Percentiles rank a stretch among this genome's conserved stretches.
phyloP scores from a whole-genome alignment of 2,329 filamentous ascomycete species.

The Elsinoe australis region DNA sequence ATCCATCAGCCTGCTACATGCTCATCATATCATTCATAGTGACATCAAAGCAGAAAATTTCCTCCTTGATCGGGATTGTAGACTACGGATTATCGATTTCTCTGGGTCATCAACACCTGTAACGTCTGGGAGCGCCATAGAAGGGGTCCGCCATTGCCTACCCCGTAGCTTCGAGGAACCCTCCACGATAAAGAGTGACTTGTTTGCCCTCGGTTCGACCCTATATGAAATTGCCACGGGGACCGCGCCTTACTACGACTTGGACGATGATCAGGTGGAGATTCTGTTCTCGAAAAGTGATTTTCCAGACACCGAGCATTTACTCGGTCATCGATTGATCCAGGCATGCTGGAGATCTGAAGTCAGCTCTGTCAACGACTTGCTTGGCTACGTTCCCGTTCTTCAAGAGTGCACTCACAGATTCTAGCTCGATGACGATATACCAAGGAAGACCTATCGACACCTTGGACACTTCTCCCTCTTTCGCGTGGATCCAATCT shows the following conservation, averaged over 20 bases:
- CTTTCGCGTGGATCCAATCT: background rate
- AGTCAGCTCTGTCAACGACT: background rate
- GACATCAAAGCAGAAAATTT: constrained; percentile 8
- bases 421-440: background rate
- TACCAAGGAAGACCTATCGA: background rate
- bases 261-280: background rate
- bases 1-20: background rate
- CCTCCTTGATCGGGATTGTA: background rate
- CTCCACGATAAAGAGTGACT: background rate
- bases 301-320: background rate
- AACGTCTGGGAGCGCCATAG: background rate
- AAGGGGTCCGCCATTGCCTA: background rate
- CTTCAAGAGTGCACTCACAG: background rate
- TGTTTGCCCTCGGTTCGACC: background rate
- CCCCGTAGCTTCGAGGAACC: background rate
- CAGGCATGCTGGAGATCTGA: constrained; percentile 1
- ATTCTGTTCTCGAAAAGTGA: background rate
- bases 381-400: background rate
- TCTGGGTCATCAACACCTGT: background rate
- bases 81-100: constrained; percentile 2
- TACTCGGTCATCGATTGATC: background rate
- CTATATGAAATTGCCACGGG: constrained; percentile 6
- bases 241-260: background rate
- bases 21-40: constrained; percentile 1
- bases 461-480: background rate